Conservation (phyloP, 169 alveolate species). For the Plasmodium berghei region DNA sequence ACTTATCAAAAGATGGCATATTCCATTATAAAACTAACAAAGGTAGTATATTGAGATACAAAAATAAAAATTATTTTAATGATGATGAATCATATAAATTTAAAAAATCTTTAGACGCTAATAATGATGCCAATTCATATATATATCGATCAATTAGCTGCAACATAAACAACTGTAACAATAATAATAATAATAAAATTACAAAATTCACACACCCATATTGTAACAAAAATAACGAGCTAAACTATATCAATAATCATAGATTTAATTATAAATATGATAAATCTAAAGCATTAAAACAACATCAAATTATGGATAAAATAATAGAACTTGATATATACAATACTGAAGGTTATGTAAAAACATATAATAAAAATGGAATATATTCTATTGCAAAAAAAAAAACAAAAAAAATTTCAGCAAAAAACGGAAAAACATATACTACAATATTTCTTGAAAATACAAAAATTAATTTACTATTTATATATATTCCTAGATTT, state of each 20-base stretch:
- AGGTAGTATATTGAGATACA: too few species aligned
- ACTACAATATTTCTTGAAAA: slow-evolving; percentile 28
- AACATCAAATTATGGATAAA: slow-evolving; percentile 60
- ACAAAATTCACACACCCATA: slow-evolving; percentile 8
- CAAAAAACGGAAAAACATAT: slow-evolving; percentile 37
- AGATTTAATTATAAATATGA: slow-evolving; percentile 9
- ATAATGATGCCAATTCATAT: background rate
- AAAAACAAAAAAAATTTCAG: slow-evolving; percentile 19
- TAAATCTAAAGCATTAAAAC: slow-evolving; percentile 1
- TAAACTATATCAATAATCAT: slow-evolving; percentile 9
- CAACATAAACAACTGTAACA: background rate
- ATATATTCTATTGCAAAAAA: slow-evolving; percentile 16
- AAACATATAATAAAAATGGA: slow-evolving; percentile 35
- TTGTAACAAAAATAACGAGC: slow-evolving; percentile 12
- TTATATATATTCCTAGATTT: slow-evolving; percentile 33
- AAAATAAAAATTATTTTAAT: too few species aligned
- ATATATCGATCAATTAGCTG: slow-evolving; percentile 1
- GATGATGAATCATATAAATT: background rate
- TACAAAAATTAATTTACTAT: slow-evolving; percentile 31
- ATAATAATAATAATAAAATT: slow-evolving; percentile 8
- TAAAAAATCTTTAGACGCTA: background rate
- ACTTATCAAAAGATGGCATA: too few species aligned
- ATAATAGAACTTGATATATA: slow-evolving; percentile 56
- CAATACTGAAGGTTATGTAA: background rate
- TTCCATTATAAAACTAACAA: too few species aligned